A percentile compares a stretch with the other conserved stretches of the same genome.
phyloP scores from a whole-genome alignment of 2,329 filamentous ascomycete genomes.

The Alternaria tenuissima region DNA sequence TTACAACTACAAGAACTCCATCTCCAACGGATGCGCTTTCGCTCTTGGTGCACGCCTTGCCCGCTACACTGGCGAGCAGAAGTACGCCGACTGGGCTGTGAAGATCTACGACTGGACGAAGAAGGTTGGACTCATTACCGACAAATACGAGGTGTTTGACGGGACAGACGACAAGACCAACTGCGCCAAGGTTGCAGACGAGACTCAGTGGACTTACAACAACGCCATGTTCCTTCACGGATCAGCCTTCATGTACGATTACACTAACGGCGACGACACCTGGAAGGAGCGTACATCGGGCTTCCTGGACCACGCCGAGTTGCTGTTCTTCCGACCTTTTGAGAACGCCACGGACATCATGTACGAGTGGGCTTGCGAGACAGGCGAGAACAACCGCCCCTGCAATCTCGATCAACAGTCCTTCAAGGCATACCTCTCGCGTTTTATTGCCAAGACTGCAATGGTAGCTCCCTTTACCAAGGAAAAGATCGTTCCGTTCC shows the following conservation, averaged over 20 bases:
- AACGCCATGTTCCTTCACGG: slow-evolving; percentile 64
- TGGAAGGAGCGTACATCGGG: slow-evolving; percentile 70
- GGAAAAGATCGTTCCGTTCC: slow-evolving; percentile 48
- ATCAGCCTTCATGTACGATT: slow-evolving; percentile 65
- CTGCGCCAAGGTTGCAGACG: slow-evolving; percentile 59
- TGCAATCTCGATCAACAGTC: slow-evolving; percentile 77
- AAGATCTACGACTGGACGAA: slow-evolving; percentile 69
- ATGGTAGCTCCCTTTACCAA: slow-evolving; percentile 55
- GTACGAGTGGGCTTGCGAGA: slow-evolving; percentile 73
- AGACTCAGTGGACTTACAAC: slow-evolving; percentile 67
- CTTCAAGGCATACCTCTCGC: slow-evolving; percentile 78
- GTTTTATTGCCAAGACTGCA: slow-evolving; percentile 64
- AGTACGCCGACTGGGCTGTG: slow-evolving; percentile 68
- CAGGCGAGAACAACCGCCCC: slow-evolving; percentile 46
- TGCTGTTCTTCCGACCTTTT: slow-evolving; percentile 63
- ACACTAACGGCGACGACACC: slow-evolving; percentile 50
- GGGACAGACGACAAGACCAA: slow-evolving; percentile 61
- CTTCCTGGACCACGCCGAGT: slow-evolving; percentile 60
- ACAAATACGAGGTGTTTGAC: slow-evolving; percentile 63
- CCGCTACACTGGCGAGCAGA: slow-evolving; percentile 70
- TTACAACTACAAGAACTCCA: slow-evolving; percentile 82
- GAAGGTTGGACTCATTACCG: slow-evolving; percentile 60
- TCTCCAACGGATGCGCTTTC: slow-evolving; percentile 85
- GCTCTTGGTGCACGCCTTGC: slow-evolving; percentile 79
- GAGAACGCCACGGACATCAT: slow-evolving; percentile 64